Evolutionary conservation across 2,329 filamentous ascomycete species (phyloP).

Genomic region (Daldinia sp.): DNA sequence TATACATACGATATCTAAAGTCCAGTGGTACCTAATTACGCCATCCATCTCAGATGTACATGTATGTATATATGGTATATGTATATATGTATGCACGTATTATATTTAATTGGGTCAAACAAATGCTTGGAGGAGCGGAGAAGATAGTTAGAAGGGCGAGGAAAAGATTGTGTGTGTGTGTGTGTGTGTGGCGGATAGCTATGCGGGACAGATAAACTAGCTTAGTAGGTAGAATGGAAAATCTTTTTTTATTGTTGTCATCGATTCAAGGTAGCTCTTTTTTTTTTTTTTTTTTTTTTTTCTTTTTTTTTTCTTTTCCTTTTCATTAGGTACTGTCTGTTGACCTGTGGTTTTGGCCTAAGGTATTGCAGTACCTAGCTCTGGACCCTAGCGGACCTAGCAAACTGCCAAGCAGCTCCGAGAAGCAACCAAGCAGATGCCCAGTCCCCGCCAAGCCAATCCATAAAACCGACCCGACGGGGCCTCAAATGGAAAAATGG

Average conservation of each 20-base stretch:
- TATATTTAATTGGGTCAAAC: conserved; percentile 3
- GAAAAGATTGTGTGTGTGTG: background rate
- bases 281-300: background rate
- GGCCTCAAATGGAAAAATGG: conserved; percentile 30
- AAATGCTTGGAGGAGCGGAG: background rate
- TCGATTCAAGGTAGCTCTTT: background rate
- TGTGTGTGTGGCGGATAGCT: conserved; percentile 2
- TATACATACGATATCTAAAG: too few species aligned
- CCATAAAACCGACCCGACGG: conserved; percentile 39
- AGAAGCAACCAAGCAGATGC: conserved; percentile 29
- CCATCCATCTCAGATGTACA: conserved; percentile 21
- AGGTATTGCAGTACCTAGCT: conserved; percentile 11
- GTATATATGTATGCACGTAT: background rate
- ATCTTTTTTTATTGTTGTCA: background rate
- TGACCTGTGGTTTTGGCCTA: background rate
- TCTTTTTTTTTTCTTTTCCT: too few species aligned
- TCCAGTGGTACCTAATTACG: conserved; percentile 10
- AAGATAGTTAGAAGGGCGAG: background rate
- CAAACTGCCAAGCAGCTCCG: conserved; percentile 8
- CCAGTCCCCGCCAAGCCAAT: conserved; percentile 21
- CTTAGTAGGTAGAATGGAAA: background rate
- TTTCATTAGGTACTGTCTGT: background rate
- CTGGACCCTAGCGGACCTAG: conserved; percentile 15
- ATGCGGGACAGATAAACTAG: conserved; percentile 1
- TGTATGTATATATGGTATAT: background rate